Conservation (phyloP, 2,329 filamentous ascomycete genomes). For the Parascedosporium putredinis region DNA sequence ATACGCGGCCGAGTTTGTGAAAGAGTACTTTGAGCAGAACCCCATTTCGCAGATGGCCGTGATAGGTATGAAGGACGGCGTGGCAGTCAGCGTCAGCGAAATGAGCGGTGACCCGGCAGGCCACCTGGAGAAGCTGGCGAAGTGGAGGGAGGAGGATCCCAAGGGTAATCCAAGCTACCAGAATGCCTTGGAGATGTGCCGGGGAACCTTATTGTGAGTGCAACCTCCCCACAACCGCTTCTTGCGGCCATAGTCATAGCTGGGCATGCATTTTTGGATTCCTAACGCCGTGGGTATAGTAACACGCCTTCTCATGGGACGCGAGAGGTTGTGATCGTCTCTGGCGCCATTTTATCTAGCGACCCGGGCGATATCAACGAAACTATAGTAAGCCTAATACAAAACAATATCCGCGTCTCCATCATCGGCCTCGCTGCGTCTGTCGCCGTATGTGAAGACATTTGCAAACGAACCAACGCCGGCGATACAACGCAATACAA, state of each 20-base stretch:
- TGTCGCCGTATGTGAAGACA: constrained; percentile 82
- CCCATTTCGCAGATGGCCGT: constrained; percentile 93
- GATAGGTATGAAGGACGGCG: constrained; percentile 84
- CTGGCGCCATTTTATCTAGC: constrained; percentile 79
- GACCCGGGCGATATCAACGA: constrained; percentile 94
- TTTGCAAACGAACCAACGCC: constrained; percentile 78
- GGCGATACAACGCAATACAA: constrained; percentile 68
- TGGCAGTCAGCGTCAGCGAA: constrained; percentile 77
- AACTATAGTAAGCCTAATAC: constrained; percentile 68
- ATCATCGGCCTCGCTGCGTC: constrained; percentile 87
- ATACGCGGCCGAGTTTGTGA: constrained; percentile 78
- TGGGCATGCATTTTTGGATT: too few species aligned
- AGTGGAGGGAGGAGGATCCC: constrained; percentile 54
- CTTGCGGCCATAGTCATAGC: too few species aligned
- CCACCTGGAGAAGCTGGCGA: constrained; percentile 68
- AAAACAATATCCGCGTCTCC: constrained; percentile 75
- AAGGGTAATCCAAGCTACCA: constrained; percentile 74
- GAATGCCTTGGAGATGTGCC: constrained; percentile 91
- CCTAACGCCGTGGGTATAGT: constrained; percentile 29
- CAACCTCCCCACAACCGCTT: too few species aligned
- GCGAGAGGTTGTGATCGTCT: constrained; percentile 82
- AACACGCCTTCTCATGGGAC: constrained; percentile 91
- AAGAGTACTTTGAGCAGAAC: constrained; percentile 96
- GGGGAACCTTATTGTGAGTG: constrained; percentile 73
- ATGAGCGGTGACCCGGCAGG: constrained; percentile 86